phyloP scores from a whole-genome alignment of 768 basidiomycete genomes.

The Suillus clintonianus region DNA sequence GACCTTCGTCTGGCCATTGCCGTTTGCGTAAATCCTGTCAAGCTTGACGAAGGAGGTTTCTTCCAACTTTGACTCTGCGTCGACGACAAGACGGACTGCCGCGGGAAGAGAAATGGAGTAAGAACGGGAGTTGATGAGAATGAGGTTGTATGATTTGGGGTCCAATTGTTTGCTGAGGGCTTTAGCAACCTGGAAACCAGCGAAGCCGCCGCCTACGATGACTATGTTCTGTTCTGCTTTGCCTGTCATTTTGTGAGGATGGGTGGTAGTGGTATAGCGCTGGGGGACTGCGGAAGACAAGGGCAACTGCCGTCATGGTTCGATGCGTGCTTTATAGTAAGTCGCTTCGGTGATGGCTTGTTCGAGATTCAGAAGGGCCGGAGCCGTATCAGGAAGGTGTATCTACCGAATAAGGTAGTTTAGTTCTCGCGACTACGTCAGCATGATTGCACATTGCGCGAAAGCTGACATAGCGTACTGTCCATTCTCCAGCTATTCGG shows the following conservation, averaged over 20 bases:
- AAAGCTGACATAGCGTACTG: conserved; percentile 7
- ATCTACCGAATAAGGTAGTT: background rate
- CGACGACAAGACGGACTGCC: conserved; percentile 52
- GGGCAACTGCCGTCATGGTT: background rate
- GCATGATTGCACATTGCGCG: background rate
- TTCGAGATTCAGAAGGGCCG: background rate
- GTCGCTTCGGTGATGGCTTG: background rate
- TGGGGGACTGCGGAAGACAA: background rate
- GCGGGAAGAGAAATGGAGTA: conserved; percentile 54
- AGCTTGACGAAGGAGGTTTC: conserved; percentile 50
- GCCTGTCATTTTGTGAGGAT: conserved; percentile 10
- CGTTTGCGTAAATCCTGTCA: conserved; percentile 48
- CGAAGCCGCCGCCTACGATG: conserved; percentile 56
- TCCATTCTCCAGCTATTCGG: conserved; percentile 1
- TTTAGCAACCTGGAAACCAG: conserved; percentile 47
- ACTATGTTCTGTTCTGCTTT: conserved; percentile 41
- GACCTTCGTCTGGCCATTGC: conserved; percentile 41
- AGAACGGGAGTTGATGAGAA: conserved; percentile 55
- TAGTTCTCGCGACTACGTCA: background rate
- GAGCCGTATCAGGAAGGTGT: background rate
- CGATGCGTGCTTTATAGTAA: background rate
- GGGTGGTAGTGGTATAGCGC: background rate
- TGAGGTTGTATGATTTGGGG: conserved; percentile 46
- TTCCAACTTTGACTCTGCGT: conserved; percentile 36
- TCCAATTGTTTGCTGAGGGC: conserved; percentile 54